These are phyloP conservation scores for Colletotrichum theobromicola DNA, from an alignment of 2,329 filamentous ascomycete species.

Conservation along the genomic window DNA sequence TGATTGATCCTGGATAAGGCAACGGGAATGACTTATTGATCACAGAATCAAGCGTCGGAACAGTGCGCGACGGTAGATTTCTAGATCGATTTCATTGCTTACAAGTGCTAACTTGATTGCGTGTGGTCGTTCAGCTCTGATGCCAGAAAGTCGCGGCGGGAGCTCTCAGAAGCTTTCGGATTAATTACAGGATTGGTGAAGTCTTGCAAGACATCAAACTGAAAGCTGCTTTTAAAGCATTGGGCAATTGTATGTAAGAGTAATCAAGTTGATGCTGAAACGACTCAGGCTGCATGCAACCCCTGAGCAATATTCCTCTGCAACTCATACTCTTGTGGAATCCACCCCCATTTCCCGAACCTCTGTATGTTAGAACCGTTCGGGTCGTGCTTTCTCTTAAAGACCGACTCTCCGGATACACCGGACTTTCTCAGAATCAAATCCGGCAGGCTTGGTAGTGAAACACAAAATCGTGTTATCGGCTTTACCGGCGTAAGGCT, in stretches of 20 bases:
- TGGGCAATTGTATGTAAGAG: not conserved
- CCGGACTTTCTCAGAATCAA: not conserved
- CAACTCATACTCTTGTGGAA: not conserved
- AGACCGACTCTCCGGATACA: not conserved
- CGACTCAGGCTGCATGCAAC: not conserved
- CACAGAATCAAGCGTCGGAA: not conserved
- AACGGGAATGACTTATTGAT: not conserved
- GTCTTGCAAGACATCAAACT: not conserved
- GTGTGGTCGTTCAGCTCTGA: too few species aligned
- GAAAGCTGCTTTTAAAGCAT: not conserved
- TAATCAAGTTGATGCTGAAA: not conserved
- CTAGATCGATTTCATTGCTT: not conserved
- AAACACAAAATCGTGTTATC: not conserved
- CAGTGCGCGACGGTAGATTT: not conserved
- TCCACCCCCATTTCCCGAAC: not conserved
- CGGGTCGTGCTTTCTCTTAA: not conserved
- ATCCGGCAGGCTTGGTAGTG: not conserved
- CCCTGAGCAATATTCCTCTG: not conserved
- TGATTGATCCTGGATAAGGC: not conserved
- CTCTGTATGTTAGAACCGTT: not conserved
- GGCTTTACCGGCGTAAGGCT: not conserved
- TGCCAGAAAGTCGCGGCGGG: not conserved
- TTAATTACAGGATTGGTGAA: not conserved
- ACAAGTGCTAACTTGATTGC: not conserved
- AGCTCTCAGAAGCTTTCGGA: not conserved